Evolutionary conservation across 2,329 filamentous ascomycete genomes (phyloP).

Genomic region (Sporothrix mexicana): DNA sequence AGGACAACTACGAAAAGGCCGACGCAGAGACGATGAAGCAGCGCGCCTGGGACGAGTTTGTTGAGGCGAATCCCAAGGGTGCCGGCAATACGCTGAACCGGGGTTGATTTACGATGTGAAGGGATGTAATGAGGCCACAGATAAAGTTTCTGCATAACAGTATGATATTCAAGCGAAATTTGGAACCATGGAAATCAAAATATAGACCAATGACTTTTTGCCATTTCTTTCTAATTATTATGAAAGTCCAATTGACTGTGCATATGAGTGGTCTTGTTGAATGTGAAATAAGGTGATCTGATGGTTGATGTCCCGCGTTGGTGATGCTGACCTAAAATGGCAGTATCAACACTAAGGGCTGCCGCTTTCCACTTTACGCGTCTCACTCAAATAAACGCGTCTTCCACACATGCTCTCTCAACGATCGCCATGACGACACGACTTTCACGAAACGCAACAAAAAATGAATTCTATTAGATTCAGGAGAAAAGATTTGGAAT

Average conservation of each 20-base stretch:
- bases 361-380: conserved; percentile 10
- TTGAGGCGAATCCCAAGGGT: conserved; percentile 84
- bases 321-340: conserved; percentile 15
- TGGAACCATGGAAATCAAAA: background rate
- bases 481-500: no score
- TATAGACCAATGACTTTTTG: background rate
- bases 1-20: conserved; percentile 86
- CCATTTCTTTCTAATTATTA: no score
- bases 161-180: no score
- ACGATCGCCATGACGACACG: background rate
- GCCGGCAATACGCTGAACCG: conserved; percentile 83
- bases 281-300: no score
- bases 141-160: no score
- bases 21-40: conserved; percentile 94
- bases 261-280: background rate
- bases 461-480: background rate
- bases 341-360: background rate
- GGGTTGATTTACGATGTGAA: conserved; percentile 50
- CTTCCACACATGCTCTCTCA: no score
- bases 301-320: background rate
- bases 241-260: no score
- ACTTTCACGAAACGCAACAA: background rate
- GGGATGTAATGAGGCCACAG: background rate
- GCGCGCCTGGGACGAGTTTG: conserved; percentile 92
- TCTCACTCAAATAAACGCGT: background rate